These are phyloP conservation scores for Xylogone sp. DNA, from an alignment of 2,329 filamentous ascomycete species.

Conservation along the genomic window DNA sequence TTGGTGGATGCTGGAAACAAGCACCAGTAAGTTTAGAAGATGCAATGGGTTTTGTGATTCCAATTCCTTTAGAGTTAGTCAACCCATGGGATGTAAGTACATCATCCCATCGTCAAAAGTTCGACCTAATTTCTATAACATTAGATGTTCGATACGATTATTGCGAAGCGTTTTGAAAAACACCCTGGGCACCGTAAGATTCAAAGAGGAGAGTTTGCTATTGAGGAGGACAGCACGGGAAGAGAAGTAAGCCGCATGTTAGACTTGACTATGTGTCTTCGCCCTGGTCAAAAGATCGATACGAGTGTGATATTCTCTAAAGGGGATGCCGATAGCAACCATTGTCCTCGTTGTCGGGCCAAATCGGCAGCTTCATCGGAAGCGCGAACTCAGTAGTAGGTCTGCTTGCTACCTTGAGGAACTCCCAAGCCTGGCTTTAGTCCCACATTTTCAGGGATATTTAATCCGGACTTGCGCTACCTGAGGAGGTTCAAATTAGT, in stretches of 20 bases:
- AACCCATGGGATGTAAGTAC: slow-evolving; percentile 8
- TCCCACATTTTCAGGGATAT: too few relatives aligned
- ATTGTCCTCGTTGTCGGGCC: background rate
- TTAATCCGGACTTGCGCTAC: too few relatives aligned
- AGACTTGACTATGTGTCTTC: background rate
- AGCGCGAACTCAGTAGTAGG: too few relatives aligned
- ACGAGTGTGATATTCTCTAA: background rate
- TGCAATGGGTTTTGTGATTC: slow-evolving; percentile 3
- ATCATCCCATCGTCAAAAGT: background rate
- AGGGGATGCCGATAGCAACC: background rate
- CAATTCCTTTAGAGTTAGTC: slow-evolving; percentile 9
- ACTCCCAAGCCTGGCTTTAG: too few relatives aligned
- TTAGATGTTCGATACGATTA: background rate
- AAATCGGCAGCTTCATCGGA: background rate
- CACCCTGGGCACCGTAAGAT: background rate
- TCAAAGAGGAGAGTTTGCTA: background rate
- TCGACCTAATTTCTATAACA: too few relatives aligned
- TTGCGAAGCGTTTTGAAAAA: background rate
- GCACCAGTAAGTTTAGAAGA: slow-evolving; percentile 8
- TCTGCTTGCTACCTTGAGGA: too few relatives aligned
- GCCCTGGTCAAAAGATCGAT: background rate
- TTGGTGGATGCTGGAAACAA: slow-evolving; percentile 6
- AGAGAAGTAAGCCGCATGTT: background rate
- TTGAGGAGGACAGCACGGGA: slow-evolving; percentile 1
- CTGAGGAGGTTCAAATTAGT: too few relatives aligned